Conservation (phyloP, 2,329 filamentous ascomycete genomes). For the Xylariaceae sp. region DNA sequence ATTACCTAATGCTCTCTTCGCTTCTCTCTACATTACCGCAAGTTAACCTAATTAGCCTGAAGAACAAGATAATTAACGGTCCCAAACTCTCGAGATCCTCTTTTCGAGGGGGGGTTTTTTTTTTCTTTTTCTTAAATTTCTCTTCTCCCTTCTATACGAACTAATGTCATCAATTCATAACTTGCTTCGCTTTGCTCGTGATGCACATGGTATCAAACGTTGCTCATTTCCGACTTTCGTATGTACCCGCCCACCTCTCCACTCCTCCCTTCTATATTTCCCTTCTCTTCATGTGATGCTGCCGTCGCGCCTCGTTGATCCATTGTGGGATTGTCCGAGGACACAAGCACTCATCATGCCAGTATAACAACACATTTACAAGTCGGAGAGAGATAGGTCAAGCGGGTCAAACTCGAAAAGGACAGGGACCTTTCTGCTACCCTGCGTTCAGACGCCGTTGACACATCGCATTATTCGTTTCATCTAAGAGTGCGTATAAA, state of each 20-base stretch:
- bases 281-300: neutral
- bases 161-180: slow-evolving; percentile 6
- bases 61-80: no score
- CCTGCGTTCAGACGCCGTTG: neutral
- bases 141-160: neutral
- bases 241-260: neutral
- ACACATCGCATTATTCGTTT: neutral
- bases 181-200: slow-evolving; percentile 7
- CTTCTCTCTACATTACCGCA: no score
- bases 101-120: no score
- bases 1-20: no score
- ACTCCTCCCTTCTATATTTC: slow-evolving; percentile 9
- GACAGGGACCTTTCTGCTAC: neutral
- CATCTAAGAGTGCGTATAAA: neutral
- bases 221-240: slow-evolving; percentile 7
- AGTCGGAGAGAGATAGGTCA: neutral
- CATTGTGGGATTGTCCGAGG: neutral
- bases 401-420: no score
- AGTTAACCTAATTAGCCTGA: no score
- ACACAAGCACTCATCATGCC: neutral
- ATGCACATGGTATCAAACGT: slow-evolving; percentile 20
- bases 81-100: no score
- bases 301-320: neutral
- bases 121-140: no score
- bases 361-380: slow-evolving; percentile 1